These are phyloP conservation scores for Coemansia sp. DNA, from an alignment of 192 early-diverging fungal species.

Conservation along the genomic window DNA sequence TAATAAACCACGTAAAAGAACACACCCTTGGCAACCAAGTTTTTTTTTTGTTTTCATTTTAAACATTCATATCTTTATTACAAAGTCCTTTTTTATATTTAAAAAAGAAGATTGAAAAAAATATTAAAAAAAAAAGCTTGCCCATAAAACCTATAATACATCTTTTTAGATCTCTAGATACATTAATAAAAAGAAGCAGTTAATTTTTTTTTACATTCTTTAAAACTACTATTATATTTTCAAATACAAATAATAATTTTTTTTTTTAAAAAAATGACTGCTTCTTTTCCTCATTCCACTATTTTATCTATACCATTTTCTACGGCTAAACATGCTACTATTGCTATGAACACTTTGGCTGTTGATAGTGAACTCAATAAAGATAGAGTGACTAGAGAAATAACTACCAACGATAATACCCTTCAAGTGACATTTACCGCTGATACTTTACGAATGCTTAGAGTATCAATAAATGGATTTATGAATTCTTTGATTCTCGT, in stretches of 20 bases:
- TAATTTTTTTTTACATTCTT: no score
- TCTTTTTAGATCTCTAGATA: no score
- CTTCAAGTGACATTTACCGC: constrained; percentile 22
- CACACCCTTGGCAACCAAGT: no score
- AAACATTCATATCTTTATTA: no score
- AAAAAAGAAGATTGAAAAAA: no score
- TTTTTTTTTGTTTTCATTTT: no score
- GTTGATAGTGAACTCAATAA: constrained; percentile 36
- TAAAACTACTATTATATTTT: neutral
- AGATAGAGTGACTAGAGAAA: constrained; percentile 19
- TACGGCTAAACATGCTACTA: constrained; percentile 13
- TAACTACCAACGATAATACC: neutral
- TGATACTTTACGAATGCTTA: constrained; percentile 23
- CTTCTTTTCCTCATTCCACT: constrained; percentile 15
- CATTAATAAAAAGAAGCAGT: no score
- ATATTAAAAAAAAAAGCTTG: no score
- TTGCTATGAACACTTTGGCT: constrained; percentile 21
- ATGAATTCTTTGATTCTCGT: constrained; percentile 50
- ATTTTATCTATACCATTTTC: constrained; percentile 27
- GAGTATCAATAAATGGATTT: constrained; percentile 44
- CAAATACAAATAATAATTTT: neutral
- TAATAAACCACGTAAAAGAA: no score
- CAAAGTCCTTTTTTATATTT: no score
- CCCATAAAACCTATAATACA: no score
- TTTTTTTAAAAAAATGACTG: neutral